phyloP scores from a whole-genome alignment of 257 asterid species.

The Apocynum venetum region DNA sequence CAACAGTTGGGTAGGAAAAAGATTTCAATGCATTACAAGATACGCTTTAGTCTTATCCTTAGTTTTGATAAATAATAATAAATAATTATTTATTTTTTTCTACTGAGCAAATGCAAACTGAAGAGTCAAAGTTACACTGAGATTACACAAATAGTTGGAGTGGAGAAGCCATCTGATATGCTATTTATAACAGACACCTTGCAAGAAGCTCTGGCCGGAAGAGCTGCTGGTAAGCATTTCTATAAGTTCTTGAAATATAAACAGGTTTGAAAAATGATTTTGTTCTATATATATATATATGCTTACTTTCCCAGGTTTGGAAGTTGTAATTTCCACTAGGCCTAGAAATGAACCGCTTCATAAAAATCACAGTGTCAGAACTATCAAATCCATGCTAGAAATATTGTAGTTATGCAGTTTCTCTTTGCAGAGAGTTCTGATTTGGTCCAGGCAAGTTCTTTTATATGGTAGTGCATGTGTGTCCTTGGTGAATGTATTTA shows the following conservation, averaged over 20 bases:
- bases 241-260: neutral
- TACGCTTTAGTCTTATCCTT: neutral
- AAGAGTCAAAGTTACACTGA: neutral
- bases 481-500: too few species aligned
- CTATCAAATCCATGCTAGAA: neutral
- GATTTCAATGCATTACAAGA: neutral
- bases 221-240: neutral
- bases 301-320: neutral
- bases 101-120: neutral
- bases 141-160: neutral
- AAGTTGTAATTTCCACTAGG: neutral
- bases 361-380: neutral
- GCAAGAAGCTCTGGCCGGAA: neutral
- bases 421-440: too few species aligned
- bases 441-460: too few species aligned
- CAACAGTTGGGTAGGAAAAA: neutral
- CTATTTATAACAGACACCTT: neutral
- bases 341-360: neutral
- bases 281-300: neutral
- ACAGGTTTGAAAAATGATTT: neutral
- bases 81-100: too few species aligned
- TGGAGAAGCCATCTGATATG: neutral
- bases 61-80: too few species aligned
- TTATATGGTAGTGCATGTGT: too few species aligned
- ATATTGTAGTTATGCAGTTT: too few species aligned